Base-by-base conservation (phyloP, 495 filamentous ascomycete genomes). In the Staphylotrichum longicolle region DNA sequence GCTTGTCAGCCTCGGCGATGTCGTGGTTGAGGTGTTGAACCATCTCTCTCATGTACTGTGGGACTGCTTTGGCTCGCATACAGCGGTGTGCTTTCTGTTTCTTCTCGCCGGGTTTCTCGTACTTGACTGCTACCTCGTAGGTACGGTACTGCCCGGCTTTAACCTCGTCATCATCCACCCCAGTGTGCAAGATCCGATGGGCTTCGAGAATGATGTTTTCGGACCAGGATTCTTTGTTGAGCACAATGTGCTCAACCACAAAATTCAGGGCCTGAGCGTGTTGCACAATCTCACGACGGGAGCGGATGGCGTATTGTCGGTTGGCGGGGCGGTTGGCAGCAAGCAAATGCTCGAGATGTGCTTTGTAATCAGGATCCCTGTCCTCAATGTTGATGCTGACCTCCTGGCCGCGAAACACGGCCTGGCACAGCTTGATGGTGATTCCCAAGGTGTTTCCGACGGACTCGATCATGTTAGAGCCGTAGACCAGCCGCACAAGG, bases 181-280 rank as follows among this genome's bases (percentile, higher is more conserved):
- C 63, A 7, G 58, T 14, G 33, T 63, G 70, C 1, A 76, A 59
- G n/a, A 70, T 74, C 3, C 39, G 10, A 42, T 78, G 74, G 0
- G 70, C 61, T 39, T 76, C 41, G 27, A 69, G 65, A 5, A 78
- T 62, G 35, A 77, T 63, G 4, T 63, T 48, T 53, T 78, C 75
- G 3, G 64, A 65, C 12, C 73, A 56, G 8, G 61, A 49, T n/a
- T 66, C 1, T 42, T 58, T 47, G 7, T 58, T 12, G 2, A 72
- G 34, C 27, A 74, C 62, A 8, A 75, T 41, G 7, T 68, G 42
- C 7, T 66, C 56, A 1, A 73, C 68, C 7, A 76, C 59, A 37
- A 60, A 71, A 3, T 42, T 53, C 0, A 73, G 57, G 3, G 77
- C 72, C 15, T 69, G 64, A 14, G 71, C 69, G 46, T 78, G 74